These are phyloP conservation scores for Pneumocystis sp. DNA, from an alignment of 1,139 yeast genomes.

Conservation along the genomic window DNA sequence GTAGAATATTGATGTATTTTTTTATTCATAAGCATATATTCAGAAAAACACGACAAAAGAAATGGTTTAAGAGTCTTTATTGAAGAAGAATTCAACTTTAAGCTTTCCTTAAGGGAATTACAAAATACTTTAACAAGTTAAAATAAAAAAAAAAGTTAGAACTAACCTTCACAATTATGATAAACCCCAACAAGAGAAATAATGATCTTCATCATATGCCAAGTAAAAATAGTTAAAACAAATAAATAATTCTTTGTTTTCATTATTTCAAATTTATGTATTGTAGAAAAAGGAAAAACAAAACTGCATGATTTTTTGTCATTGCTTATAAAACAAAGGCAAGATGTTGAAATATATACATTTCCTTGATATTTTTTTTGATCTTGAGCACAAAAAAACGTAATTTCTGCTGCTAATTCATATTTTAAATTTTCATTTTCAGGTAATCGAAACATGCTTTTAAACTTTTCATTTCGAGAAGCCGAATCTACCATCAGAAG, in stretches of 20 bases:
- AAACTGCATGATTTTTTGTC: constrained; percentile 58
- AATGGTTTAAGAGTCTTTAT: constrained; percentile 50
- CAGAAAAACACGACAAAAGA: constrained; percentile 65
- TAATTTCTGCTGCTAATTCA: neutral
- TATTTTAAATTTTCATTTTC: neutral
- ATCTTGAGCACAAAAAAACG: neutral
- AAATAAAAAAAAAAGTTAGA: neutral
- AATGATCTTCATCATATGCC: constrained; percentile 48
- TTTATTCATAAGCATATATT: constrained; percentile 32
- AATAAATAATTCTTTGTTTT: constrained; percentile 67
- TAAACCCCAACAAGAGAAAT: constrained; percentile 67
- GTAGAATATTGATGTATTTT: constrained; percentile 8
- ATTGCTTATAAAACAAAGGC: constrained; percentile 57
- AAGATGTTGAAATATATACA: constrained; percentile 24
- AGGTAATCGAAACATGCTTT: neutral
- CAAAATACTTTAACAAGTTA: constrained; percentile 35
- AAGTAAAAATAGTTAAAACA: constrained; percentile 57
- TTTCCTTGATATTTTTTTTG: neutral
- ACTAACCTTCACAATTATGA: constrained; percentile 50
- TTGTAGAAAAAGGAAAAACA: constrained; percentile 57
- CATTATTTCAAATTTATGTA: constrained; percentile 73
- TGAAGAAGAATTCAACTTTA: constrained; percentile 49
- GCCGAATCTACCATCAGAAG: neutral
- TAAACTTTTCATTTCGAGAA: neutral
- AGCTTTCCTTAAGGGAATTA: constrained; percentile 42